phyloP scores from a whole-genome alignment of 495 filamentous ascomycete species.

The Aspergillus wentii region DNA sequence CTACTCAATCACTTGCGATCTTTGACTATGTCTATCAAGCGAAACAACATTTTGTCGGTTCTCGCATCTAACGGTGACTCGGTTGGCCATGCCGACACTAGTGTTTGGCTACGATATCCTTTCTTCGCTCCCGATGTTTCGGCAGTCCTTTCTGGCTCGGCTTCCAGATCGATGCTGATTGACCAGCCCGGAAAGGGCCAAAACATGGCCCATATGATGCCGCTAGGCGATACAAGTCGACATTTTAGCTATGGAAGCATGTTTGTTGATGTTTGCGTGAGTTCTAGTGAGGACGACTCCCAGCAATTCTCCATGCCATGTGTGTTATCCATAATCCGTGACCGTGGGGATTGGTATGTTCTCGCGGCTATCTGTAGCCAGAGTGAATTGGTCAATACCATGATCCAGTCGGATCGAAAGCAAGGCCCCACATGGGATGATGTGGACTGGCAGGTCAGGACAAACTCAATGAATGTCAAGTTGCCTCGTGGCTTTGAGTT shows the following conservation, averaged over 20 bases:
- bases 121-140: conserved; percentile 62
- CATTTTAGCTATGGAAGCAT: conserved; percentile 73
- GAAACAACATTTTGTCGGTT: conserved; percentile 68
- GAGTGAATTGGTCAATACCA: conserved; percentile 67
- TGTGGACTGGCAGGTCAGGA: conserved; percentile 67
- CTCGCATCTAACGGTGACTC: conserved; percentile 40
- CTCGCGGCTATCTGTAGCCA: conserved; percentile 70
- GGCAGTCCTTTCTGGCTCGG: conserved; percentile 57
- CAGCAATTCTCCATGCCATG: conserved; percentile 64
- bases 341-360: conserved; percentile 60
- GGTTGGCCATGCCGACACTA: conserved; percentile 62
- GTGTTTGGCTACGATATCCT: conserved; percentile 72
- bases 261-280: conserved; percentile 62
- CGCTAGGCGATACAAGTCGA: conserved; percentile 63
- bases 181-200: conserved; percentile 29
- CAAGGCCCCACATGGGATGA: conserved; percentile 73
- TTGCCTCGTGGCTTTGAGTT: conserved; percentile 66
- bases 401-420: conserved; percentile 62
- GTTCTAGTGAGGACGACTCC: conserved; percentile 58
- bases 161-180: conserved; percentile 42
- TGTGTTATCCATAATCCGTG: conserved; percentile 66
- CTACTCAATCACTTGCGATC: conserved; percentile 62
- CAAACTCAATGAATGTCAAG: conserved; percentile 55
- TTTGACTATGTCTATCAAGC: conserved; percentile 73
- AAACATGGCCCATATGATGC: conserved; percentile 61